Base-by-base conservation (phyloP, 1,284 basidiomycete genomes). In the Moesziomyces globuligerus region DNA sequence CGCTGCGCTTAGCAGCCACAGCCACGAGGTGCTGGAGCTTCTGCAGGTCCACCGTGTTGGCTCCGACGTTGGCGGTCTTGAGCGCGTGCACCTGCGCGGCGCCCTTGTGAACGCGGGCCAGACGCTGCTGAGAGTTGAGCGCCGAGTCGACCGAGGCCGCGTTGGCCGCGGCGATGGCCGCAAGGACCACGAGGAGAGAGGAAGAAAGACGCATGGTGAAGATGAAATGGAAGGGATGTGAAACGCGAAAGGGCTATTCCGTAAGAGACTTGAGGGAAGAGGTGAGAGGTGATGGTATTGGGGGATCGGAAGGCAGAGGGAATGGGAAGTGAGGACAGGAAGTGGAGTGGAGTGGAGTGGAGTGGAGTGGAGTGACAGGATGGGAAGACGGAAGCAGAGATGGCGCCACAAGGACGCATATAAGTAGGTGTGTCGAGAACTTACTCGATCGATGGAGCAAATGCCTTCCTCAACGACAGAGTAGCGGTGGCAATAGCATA, bases 181-280 rank as follows among this genome's bases (percentile, higher is more conserved):
- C 56, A 23, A 66, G 48, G 52, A 66, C 48, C 24, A 66, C 28
- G 26, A 51, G 32, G 43, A 66, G 56, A 8, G 62, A 50, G 11
- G 56, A 47, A 29, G 62, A 66, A 44, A 66, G 4, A 46, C 62
- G 62, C 62, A 66, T 66, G 44, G 25, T 51, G 38, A 41, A 21
- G 7, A 20, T 47, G 41, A 39, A 20, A 32, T 23, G 20, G 29
- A 36, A 18, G 46, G 13, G 34, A 37, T 21, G 37, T 45, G 3
- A 40, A 43, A 37, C n/a, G 21, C 43, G 26, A 18, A 24, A 44
- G 15, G 23, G 29, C n/a, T n/a, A 23, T 25, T 32, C n/a, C 29
- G n/a, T 18, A 28, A 13, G 29, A 20, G 42, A 32, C 24, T 7
- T 37, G 20, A 34, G 25, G 29, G 26, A 40, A 55, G 13, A n/a